A percentile compares a stretch with the other conserved stretches of the same genome.
phyloP scores from a whole-genome alignment of 2,329 filamentous ascomycete species.

The Hypoxylon sp. region DNA sequence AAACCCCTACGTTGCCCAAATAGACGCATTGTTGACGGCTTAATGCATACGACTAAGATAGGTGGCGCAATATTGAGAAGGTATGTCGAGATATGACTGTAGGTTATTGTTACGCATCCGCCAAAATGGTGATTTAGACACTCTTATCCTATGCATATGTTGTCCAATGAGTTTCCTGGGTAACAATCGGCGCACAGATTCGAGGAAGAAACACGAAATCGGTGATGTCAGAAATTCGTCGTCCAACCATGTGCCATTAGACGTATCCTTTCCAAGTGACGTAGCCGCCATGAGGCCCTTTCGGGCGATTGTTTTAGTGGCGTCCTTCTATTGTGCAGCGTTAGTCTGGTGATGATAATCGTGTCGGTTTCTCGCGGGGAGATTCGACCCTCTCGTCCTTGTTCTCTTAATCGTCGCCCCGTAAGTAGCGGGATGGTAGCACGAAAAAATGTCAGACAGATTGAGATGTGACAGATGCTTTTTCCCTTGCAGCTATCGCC shows the following conservation, averaged over 20 bases:
- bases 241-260: slow-evolving; percentile 28
- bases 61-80: slow-evolving; percentile 37
- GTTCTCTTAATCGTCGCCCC: slow-evolving; percentile 28
- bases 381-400: slow-evolving; percentile 25
- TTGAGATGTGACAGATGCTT: slow-evolving; percentile 46
- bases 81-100: slow-evolving; percentile 29
- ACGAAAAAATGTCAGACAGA: slow-evolving; percentile 41
- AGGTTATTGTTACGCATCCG: slow-evolving; percentile 25
- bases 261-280: slow-evolving; percentile 36
- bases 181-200: slow-evolving; percentile 21
- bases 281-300: slow-evolving; percentile 35
- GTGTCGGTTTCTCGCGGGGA: slow-evolving; percentile 41
- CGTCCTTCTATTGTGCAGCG: slow-evolving; percentile 33
- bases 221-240: slow-evolving; percentile 43
- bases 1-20: slow-evolving; percentile 17
- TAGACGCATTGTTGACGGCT: slow-evolving; percentile 36
- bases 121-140: slow-evolving; percentile 17
- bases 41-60: slow-evolving; percentile 36
- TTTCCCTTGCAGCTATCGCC: slow-evolving; percentile 43
- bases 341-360: slow-evolving; percentile 37
- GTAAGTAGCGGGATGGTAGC: slow-evolving; percentile 40
- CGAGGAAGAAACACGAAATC: slow-evolving; percentile 22
- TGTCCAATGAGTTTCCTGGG: slow-evolving; percentile 32
- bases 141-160: slow-evolving; percentile 25
- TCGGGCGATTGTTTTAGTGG: slow-evolving; percentile 38